phyloP scores from a whole-genome alignment of 352 stramenopile genomes.

The Globisporangium yorkense region DNA sequence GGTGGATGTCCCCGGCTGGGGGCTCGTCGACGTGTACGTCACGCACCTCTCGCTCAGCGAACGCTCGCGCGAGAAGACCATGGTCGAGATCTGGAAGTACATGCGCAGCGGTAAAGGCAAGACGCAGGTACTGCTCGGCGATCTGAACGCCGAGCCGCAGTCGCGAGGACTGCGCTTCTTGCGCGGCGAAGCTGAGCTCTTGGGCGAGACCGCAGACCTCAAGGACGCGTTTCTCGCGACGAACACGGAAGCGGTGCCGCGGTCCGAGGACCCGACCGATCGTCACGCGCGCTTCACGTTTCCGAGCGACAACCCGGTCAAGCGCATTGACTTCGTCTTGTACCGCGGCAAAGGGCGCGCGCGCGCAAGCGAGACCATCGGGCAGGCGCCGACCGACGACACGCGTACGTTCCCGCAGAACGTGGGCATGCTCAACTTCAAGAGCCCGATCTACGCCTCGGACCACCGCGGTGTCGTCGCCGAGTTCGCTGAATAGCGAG shows the following conservation, averaged over 20 bases:
- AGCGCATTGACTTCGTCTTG: constrained; percentile 86
- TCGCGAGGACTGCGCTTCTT: constrained; percentile 76
- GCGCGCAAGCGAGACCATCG: constrained; percentile 69
- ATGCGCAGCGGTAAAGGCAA: constrained; percentile 54
- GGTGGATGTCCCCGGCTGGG: constrained; percentile 58
- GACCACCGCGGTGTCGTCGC: constrained; percentile 82
- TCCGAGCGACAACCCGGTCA: constrained; percentile 74
- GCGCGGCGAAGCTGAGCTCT: constrained; percentile 45
- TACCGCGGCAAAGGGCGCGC: constrained; percentile 60
- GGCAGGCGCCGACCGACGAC: constrained; percentile 61
- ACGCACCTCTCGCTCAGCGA: constrained; percentile 83
- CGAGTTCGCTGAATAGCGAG: constrained; percentile 27
- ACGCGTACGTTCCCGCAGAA: constrained; percentile 47
- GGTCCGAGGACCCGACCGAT: constrained; percentile 39
- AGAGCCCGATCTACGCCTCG: constrained; percentile 81
- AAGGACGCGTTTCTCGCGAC: constrained; percentile 70
- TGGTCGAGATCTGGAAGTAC: constrained; percentile 78
- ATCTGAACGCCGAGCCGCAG: constrained; percentile 85
- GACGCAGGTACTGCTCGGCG: constrained; percentile 76
- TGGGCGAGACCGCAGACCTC: constrained; percentile 58
- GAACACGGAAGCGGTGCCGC: constrained; percentile 51
- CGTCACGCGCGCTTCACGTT: constrained; percentile 72
- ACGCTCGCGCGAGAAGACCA: constrained; percentile 60
- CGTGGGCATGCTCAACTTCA: constrained; percentile 69
- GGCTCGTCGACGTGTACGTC: constrained; percentile 79